phyloP scores from a whole-genome alignment of 1,284 basidiomycete genomes.

The Sparassis latifolia region DNA sequence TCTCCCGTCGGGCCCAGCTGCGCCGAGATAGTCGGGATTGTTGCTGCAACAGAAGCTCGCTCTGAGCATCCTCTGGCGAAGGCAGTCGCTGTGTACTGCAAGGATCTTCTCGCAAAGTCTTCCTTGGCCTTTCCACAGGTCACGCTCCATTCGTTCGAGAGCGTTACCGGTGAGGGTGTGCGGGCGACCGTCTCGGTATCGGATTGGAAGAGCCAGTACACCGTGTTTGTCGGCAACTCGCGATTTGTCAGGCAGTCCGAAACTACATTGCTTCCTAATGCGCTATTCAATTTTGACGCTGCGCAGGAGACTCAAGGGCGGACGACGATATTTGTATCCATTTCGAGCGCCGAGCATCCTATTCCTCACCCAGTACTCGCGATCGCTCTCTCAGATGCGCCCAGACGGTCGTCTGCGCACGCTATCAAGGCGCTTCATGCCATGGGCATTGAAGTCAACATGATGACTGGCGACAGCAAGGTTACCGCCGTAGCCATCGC shows the following conservation, averaged over 20 bases:
- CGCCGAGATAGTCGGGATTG: slow-evolving; percentile 69
- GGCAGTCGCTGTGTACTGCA: slow-evolving; percentile 81
- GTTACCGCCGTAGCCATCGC: slow-evolving; percentile 84
- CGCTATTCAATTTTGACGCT: slow-evolving; percentile 57
- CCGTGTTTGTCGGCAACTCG: slow-evolving; percentile 71
- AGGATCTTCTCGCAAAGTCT: slow-evolving; percentile 50
- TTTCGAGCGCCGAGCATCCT: slow-evolving; percentile 32
- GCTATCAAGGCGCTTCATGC: slow-evolving; percentile 73
- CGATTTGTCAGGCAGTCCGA: slow-evolving; percentile 57
- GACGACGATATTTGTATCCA: slow-evolving; percentile 80
- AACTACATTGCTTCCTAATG: slow-evolving; percentile 45
- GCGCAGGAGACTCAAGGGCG: slow-evolving; percentile 68
- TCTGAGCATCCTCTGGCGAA: slow-evolving; percentile 97
- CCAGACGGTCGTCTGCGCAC: slow-evolving; percentile 76
- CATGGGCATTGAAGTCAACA: slow-evolving; percentile 87
- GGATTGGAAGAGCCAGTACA: slow-evolving; percentile 33
- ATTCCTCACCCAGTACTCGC: slow-evolving; percentile 29
- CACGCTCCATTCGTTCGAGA: slow-evolving; percentile 70
- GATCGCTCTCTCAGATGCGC: slow-evolving; percentile 77
- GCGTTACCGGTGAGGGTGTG: slow-evolving; percentile 86
- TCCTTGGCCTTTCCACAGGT: slow-evolving; percentile 31
- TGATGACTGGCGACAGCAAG: slow-evolving; percentile 88
- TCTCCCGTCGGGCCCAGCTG: slow-evolving; percentile 61
- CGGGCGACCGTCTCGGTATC: slow-evolving; percentile 55
- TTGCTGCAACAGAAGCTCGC: slow-evolving; percentile 81